These are phyloP conservation scores for Trichophyton mentagrophytes DNA, from an alignment of 2,329 filamentous ascomycete genomes.

Conservation along the genomic window DNA sequence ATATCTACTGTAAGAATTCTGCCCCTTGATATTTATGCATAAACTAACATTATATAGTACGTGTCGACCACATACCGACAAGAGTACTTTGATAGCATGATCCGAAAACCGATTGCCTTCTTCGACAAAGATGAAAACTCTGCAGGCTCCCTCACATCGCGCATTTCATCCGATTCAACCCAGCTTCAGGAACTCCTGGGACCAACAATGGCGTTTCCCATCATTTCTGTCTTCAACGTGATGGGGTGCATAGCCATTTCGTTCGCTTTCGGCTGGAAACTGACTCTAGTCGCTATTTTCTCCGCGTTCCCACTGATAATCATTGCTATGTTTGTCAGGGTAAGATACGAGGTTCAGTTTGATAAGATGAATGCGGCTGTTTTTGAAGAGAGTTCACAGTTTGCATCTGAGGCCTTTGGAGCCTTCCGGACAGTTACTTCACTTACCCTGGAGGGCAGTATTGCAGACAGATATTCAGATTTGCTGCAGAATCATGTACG, in stretches of 20 bases:
- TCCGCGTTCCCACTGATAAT: slow-evolving; percentile 43
- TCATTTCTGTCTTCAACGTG: slow-evolving; percentile 54
- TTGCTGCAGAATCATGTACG: slow-evolving; percentile 49
- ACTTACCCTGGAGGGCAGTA: slow-evolving; percentile 55
- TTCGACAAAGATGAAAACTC: slow-evolving; percentile 37
- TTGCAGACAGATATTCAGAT: slow-evolving; percentile 47
- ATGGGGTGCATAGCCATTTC: slow-evolving; percentile 53
- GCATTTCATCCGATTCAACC: slow-evolving; percentile 38
- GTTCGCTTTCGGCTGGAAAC: slow-evolving; percentile 64
- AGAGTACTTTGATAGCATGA: slow-evolving; percentile 35
- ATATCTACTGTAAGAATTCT: slow-evolving; percentile 31
- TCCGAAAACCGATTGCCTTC: slow-evolving; percentile 32
- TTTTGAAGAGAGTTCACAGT: slow-evolving; percentile 59
- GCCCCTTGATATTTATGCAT: slow-evolving; percentile 19
- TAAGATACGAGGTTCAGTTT: slow-evolving; percentile 55
- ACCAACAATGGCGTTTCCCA: slow-evolving; percentile 35
- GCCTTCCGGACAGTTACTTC: slow-evolving; percentile 61
- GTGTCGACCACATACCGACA: slow-evolving; percentile 29
- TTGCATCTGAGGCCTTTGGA: slow-evolving; percentile 60
- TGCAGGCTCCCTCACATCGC: slow-evolving; percentile 36
- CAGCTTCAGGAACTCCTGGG: slow-evolving; percentile 40
- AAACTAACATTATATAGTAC: slow-evolving; percentile 16
- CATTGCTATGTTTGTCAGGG: slow-evolving; percentile 37
- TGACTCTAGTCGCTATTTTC: slow-evolving; percentile 54
- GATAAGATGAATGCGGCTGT: slow-evolving; percentile 55